Percentiles rank a stretch among this genome's conserved stretches.
These are phyloP conservation scores for Saccharomyces pastorianus DNA, from an alignment of 1,139 yeast species.

Conservation along the genomic window DNA sequence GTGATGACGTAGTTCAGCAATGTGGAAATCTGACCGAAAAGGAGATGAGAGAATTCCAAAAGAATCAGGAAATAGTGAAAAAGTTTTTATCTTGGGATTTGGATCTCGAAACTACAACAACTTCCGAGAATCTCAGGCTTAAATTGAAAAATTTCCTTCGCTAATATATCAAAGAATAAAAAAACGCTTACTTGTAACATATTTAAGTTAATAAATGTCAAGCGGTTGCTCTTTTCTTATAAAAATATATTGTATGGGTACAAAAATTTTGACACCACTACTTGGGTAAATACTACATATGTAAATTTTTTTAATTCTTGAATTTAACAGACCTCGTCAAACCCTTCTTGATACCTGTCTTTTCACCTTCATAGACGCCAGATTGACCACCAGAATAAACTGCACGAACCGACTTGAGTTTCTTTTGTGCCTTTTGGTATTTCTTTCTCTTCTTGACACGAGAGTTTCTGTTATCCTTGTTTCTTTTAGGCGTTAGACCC, in stretches of 20 bases:
- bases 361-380: slow-evolving; percentile 88
- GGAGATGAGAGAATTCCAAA: slow-evolving; percentile 15
- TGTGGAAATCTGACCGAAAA: slow-evolving; percentile 15
- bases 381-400: slow-evolving; percentile 66
- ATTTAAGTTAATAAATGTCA: neutral
- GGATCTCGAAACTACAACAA: slow-evolving; percentile 12
- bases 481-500: slow-evolving; percentile 88
- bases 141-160: slow-evolving; percentile 8
- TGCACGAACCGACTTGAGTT: slow-evolving; percentile 80
- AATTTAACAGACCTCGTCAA: slow-evolving; percentile 79
- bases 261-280: neutral
- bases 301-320: slow-evolving; percentile 17
- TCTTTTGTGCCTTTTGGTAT: slow-evolving; percentile 92
- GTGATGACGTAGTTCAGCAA: slow-evolving; percentile 17
- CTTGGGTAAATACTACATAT: slow-evolving; percentile 1
- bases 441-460: slow-evolving; percentile 98
- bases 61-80: slow-evolving; percentile 25
- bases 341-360: slow-evolving; percentile 95
- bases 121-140: slow-evolving; percentile 5
- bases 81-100: slow-evolving; percentile 32
- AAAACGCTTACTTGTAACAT: neutral
- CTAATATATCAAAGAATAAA: neutral
- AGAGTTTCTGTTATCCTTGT: slow-evolving; percentile 89
- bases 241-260: neutral
- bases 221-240: neutral